Base-by-base conservation (phyloP, 345 rosid species). In the Populus nigra region DNA sequence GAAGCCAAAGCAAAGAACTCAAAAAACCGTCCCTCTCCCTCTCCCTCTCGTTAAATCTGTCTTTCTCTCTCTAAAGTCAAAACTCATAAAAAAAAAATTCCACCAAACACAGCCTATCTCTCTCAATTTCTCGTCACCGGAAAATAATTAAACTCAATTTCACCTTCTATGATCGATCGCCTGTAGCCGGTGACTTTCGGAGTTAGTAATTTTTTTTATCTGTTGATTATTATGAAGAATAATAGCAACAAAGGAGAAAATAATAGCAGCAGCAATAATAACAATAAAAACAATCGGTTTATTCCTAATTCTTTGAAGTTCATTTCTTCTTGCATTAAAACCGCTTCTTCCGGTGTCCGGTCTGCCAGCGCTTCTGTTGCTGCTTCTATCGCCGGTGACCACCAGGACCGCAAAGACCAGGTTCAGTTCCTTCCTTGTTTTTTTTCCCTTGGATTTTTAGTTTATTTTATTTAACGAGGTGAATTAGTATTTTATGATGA, bases 291-390 rank as follows among this genome's bases (percentile, higher is more conserved):
- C 72, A 80, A 90, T 82, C 87, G 91, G 17, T 87, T 96, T 70
- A 43, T 96, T 59, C 98, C 98, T 1, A 87, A 80, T 87, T 93
- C 98, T 16, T 76, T 93, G 74, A 96, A 88, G 82, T 92, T 96
- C 82, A 90, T 96, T 74, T 96, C 98, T 22, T 90, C 96, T 16
- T 96, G 92, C 47, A 82, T 96, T 74, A 88, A 89, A 78, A 92
- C 98, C 57, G 99, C 99, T 66, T 95, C 99, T 59, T 91, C 97
- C 47, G 97, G 99, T 66, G 99, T 95, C 27, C 91, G 96, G 53
- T 89, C 98, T 65, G 98, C 97, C 65, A 85, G 90, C 49, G 93
- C 94, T 25, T 90, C 98, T 36, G 94, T 90, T 47, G 92, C 99
- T 71, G 91, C 97, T 22, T 93, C 99, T 9, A 86, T 95, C 53